Evolutionary conservation across 129 eudicot species (phyloP), one percentile per base, ranked within the genome.

Genomic region (Pittosporum tobira): DNA sequence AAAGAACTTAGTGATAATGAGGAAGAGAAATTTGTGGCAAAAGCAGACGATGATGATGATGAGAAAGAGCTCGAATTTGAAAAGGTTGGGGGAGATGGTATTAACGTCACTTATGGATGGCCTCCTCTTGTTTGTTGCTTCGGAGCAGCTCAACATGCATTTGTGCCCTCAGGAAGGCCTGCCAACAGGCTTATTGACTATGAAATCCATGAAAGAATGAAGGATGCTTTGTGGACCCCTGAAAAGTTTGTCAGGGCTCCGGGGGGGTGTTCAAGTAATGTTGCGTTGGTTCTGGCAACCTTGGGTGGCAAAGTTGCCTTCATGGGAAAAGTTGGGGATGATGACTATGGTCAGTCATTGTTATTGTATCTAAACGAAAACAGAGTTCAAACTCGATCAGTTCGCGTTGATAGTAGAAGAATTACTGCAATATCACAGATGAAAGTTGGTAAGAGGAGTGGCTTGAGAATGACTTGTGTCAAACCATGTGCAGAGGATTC

Each of bases 261-360:
- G 0, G 99, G 99, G 40, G 85, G 99, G 36, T 87, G 83, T 75
- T 68, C 88, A 14, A 77, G 88, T 62, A 69, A 80, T 65, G 96
- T 93, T 59, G 96, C 99, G 13, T 59, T 93, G 58, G 88, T 88
- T 61, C 85, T 93, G 62, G 91, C 91, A 34, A 71, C 71, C 62
- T 63, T 87, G 75, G 99, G 99, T 21, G 91, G 91, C 38, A 88
- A 84, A 63, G 94, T 84, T 53, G 99, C 93, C 50, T 83, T 93
- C 56, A 93, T 93, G 96, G 96, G 96, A 19, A 93, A 93, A 77
- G 64, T 93, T 31, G 99, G 99, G 69, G 84, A 79, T 51, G 99
- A 93, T 69, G 85, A 71, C 46, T 87, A 10, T 72, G 99, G 99
- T 21, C 91, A 87, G 65, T 70, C 94, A 19, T 49, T 93, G 81